Evolutionary conservation across 176 grass and related monocot species (phyloP).

Genomic region (Puya raimondii): DNA sequence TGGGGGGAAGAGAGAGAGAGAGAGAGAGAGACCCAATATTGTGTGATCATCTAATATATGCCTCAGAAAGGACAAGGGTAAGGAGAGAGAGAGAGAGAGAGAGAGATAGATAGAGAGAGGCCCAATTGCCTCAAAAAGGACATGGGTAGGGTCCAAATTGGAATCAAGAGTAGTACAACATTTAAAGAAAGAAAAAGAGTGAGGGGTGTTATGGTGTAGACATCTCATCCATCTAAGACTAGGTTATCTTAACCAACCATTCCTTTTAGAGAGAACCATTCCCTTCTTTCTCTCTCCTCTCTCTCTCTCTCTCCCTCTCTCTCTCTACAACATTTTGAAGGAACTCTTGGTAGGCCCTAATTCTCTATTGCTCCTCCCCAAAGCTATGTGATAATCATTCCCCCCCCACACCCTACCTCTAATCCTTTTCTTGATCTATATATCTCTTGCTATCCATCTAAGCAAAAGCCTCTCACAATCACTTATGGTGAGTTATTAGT

Average conservation of each 20-base stretch:
- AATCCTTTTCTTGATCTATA: neutral
- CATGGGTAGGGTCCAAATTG: too few relatives aligned
- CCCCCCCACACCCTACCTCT: neutral
- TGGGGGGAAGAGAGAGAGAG: too few relatives aligned
- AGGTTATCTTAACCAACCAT: slow-evolving; percentile 1
- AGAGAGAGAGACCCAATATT: too few relatives aligned
- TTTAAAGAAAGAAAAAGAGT: too few relatives aligned
- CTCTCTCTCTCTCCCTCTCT: neutral
- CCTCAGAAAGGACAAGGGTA: too few relatives aligned
- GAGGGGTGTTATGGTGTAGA: neutral
- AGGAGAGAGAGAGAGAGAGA: too few relatives aligned
- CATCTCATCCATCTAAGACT: slow-evolving; percentile 1
- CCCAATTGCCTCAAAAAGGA: too few relatives aligned
- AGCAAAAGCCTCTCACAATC: neutral
- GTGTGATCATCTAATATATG: too few relatives aligned
- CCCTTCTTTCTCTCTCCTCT: neutral
- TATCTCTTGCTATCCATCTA: slow-evolving; percentile 1
- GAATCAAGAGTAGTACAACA: too few relatives aligned
- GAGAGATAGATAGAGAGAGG: too few relatives aligned
- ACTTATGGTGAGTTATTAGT: neutral
- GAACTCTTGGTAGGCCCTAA: neutral
- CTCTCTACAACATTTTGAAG: neutral
- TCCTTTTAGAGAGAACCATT: neutral
- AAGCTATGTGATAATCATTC: slow-evolving; percentile 6
- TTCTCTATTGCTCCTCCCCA: slow-evolving; percentile 2